A percentile compares a stretch with the other conserved stretches of the same genome.
Evolutionary conservation across 805 yeast species (phyloP).

Genomic region (Metschnikowia dekortorum): DNA sequence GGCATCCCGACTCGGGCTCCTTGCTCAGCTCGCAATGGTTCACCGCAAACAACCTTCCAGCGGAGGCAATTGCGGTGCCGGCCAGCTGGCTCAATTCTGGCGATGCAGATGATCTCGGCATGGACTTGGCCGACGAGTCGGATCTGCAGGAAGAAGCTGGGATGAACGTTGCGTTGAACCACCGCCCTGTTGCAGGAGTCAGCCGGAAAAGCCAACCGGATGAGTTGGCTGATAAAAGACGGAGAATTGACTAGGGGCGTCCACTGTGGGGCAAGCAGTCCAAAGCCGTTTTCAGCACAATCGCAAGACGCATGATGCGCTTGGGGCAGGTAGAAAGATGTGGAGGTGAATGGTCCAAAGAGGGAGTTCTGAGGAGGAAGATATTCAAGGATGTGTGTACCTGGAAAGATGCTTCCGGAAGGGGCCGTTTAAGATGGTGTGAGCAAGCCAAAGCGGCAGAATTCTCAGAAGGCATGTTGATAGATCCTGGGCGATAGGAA

Average conservation of each 20-base stretch:
- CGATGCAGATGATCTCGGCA: conserved; percentile 36
- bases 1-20: conserved; percentile 3
- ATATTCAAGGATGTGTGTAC: no score
- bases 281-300: no score
- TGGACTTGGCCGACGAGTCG: conserved; percentile 17
- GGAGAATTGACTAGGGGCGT: neutral
- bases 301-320: no score
- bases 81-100: conserved; percentile 28
- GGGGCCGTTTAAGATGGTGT: no score
- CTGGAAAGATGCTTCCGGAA: no score
- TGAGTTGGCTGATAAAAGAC: conserved; percentile 7
- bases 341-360: no score
- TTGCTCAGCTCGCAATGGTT: conserved; percentile 11
- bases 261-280: no score
- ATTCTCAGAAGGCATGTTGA: no score
- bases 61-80: conserved; percentile 21
- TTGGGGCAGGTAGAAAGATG: no score
- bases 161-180: conserved; percentile 41
- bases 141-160: conserved; percentile 30
- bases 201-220: conserved; percentile 26
- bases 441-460: no score
- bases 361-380: no score
- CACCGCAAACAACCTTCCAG: conserved; percentile 10
- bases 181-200: conserved; percentile 31
- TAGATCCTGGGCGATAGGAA: no score